Base-by-base conservation (phyloP, 139 green algal genomes). In the Klebsormidium nitens region DNA sequence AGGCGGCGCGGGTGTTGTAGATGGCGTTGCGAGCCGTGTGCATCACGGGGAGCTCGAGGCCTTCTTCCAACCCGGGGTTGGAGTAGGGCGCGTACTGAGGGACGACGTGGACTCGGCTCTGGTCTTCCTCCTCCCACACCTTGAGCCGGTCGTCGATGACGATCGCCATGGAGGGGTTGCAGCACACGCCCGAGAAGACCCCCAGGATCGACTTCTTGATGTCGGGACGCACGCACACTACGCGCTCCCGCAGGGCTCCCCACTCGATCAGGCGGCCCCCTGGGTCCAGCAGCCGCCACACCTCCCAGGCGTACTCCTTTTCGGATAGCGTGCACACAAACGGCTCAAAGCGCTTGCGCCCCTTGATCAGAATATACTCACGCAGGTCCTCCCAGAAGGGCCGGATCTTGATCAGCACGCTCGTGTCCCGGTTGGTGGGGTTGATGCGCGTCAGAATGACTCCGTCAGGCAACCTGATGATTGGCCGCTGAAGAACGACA, bases 251-350 rank as follows among this genome's bases (percentile, higher is more conserved):
- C 46, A 66, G 46, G 36, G 72, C 55, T 28, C 44, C 66, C 14
- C 14, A 11, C 23, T 38, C 58, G 5, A 82, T 75, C 11, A 82
- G 49, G 11, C 69, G 37, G 2, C 39, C 67, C 4, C 61, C 34
- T 17, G 63, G 71, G 55, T 83, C 77, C 2, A 83, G 48, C 29
- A 83, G 34, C 31, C 77, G 39, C 71, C 77, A 83, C 71, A 83
- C 74, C 40, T 83, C 77, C 28, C 60, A 42, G 34, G 77, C 77
- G 50, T 83, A 83, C 64, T 73, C 26, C 29, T 65, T 73, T 17
- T 83, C 70, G 32, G 72, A 26, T 56, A 77, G 73, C 14, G 77
- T 83, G 66, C 77, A 83, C 60, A 83, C 77, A 38, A 65, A 80
- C 2, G 46, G 38, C 38, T 83, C 63, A 37, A 69, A 80, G n/a